Conservation (phyloP, 2,329 filamentous ascomycete genomes). For the Blumeriella jaapii region DNA sequence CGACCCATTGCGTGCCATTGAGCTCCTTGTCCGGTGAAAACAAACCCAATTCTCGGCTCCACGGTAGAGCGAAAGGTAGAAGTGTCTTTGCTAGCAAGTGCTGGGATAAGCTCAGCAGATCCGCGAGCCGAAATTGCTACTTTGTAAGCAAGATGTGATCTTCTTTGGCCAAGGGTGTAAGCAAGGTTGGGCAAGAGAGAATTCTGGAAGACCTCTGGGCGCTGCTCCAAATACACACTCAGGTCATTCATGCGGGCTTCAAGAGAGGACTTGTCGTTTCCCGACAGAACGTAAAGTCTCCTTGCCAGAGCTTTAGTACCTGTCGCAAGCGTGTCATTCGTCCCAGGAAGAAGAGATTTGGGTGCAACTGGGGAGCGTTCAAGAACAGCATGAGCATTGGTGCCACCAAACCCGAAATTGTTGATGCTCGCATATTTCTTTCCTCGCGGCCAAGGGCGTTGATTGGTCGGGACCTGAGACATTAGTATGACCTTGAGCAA, state of each 20-base stretch:
- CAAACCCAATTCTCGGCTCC: conserved; percentile 18
- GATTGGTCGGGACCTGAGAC: conserved; percentile 11
- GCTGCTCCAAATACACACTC: conserved; percentile 17
- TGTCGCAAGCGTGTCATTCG: conserved; percentile 12
- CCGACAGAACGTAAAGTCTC: conserved; percentile 18
- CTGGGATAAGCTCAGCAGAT: conserved; percentile 23
- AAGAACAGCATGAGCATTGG: conserved; percentile 30
- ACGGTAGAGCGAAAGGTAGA: conserved; percentile 8
- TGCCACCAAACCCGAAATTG: conserved; percentile 27
- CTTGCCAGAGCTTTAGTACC: conserved; percentile 9
- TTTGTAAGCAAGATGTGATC: conserved; percentile 21
- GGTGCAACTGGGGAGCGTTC: conserved; percentile 6
- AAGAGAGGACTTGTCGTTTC: conserved; percentile 16
- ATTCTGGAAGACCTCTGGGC: conserved; percentile 18
- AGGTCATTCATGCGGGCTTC: conserved; percentile 15
- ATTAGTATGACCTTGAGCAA: not conserved
- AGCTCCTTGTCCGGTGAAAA: conserved; percentile 24
- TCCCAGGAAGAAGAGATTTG: conserved; percentile 3
- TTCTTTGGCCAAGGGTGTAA: conserved; percentile 21
- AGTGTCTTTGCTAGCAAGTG: conserved; percentile 30
- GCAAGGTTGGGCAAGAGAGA: conserved; percentile 18
- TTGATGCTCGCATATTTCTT: conserved; percentile 38
- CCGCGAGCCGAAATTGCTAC: conserved; percentile 14
- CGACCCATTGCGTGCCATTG: conserved; percentile 24
- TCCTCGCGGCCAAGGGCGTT: conserved; percentile 19